A percentile compares a stretch with the other conserved stretches of the same genome.
phyloP scores from a whole-genome alignment of 805 yeast species.

The Lipomyces sp. region DNA sequence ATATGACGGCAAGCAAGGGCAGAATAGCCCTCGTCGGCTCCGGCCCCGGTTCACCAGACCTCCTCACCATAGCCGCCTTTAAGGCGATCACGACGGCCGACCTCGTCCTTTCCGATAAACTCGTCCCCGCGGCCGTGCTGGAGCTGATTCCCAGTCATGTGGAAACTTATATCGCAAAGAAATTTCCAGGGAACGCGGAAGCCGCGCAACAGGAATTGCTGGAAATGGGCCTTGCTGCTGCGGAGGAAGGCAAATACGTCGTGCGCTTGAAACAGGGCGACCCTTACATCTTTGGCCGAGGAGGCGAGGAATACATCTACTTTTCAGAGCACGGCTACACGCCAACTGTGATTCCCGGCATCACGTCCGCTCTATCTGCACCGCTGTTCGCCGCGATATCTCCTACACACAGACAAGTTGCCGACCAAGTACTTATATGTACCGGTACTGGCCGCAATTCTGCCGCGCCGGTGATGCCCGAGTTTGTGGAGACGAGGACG shows the following conservation, averaged over 20 bases:
- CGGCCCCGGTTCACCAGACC: conserved; percentile 86
- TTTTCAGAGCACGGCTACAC: conserved; percentile 64
- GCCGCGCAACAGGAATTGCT: conserved; percentile 83
- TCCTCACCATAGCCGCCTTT: conserved; percentile 81
- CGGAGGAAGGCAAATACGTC: conserved; percentile 66
- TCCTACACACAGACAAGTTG: conserved; percentile 86
- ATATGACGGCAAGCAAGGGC: conserved; percentile 42
- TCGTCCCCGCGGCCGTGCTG: conserved; percentile 84
- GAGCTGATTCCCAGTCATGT: conserved; percentile 76
- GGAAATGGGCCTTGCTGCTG: conserved; percentile 62
- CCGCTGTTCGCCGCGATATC: conserved; percentile 80
- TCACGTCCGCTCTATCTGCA: conserved; percentile 85
- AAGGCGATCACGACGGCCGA: conserved; percentile 80
- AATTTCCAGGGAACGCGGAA: conserved; percentile 96
- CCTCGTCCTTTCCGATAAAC: conserved; percentile 79
- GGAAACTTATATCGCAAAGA: conserved; percentile 78
- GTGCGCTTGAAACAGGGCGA: conserved; percentile 94
- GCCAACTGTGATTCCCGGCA: conserved; percentile 80
- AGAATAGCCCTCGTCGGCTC: conserved; percentile 81
- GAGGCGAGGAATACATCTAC: conserved; percentile 83
- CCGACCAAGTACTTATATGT: conserved; percentile 88
- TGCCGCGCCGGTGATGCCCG: conserved; percentile 72
- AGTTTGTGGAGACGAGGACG: conserved; percentile 67
- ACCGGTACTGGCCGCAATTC: conserved; percentile 95
- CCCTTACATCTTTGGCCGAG: conserved; percentile 94